Evolutionary conservation across 192 early-diverging fungal species (phyloP), one percentile per base, ranked within the genome.

Genomic region (Gryganskiella cystojenkinii): DNA sequence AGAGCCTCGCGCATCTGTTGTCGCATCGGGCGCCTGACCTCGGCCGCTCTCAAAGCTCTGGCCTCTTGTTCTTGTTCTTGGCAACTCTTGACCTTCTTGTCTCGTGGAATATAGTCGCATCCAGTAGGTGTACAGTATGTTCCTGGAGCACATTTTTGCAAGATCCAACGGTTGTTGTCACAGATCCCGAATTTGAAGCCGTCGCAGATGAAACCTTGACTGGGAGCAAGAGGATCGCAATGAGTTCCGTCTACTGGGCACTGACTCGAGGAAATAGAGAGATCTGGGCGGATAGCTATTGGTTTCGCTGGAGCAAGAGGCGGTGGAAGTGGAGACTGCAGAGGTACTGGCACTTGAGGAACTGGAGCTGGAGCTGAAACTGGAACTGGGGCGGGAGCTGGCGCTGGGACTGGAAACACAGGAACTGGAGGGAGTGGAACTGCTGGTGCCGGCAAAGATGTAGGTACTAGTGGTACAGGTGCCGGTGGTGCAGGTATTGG

Each of bases 81-180:
- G 56, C 74, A 78, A 8, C n/a, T 53, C 55, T 64, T 69, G 54
- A 78, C 61, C 37, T 40, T 40, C 37, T 40, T 40, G 2, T 54
- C 54, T 0, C 55, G 65, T 1, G 51, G 53, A 25, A 64, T 60
- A 8, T 59, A 58, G 22, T 69, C 56, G 49, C 74, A 78, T 25
- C 67, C 74, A 20, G 31, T 37, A 15, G 66, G 24, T 8, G 66
- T 78, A 9, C 74, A 78, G 19, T 64, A 60, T 3, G 74, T 69
- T 2, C 67, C 74, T 27, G 74, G 66, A 0, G 74, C 74, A 24
- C 74, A 78, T 3, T 22, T 3, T 8, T 43, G 66, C 3, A 78
- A 24, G 2, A 60, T 17, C 65, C 65, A 69, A 3, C 43, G 37
- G 0, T 65, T 65, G 35, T 64, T 24, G 20, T 50, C 22, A 28